Evolutionary conservation across 2,329 filamentous ascomycete species (phyloP).

Genomic region (Hymenoscyphus linearis): DNA sequence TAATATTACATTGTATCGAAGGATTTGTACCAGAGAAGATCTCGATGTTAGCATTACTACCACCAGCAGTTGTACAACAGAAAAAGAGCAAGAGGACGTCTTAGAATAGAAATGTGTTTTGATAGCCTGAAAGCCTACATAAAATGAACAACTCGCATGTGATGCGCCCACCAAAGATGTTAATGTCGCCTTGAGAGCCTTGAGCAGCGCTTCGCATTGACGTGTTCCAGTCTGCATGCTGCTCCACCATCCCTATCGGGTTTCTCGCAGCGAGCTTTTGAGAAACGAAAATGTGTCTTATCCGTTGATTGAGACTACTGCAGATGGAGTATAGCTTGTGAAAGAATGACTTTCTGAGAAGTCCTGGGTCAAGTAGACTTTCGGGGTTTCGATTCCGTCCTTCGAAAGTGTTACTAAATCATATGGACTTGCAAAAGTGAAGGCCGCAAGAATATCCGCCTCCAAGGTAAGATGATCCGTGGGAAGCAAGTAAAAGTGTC

Average conservation of each 20-base stretch:
- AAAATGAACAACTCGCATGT: slow-evolving; percentile 17
- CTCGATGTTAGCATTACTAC: too few relatives aligned
- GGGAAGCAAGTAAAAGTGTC: slow-evolving; percentile 42
- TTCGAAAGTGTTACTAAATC: slow-evolving; percentile 52
- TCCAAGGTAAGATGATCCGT: slow-evolving; percentile 57
- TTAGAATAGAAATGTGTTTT: too few relatives aligned
- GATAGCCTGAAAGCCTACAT: too few relatives aligned
- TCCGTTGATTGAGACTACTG: slow-evolving; percentile 50
- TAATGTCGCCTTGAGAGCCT: slow-evolving; percentile 32
- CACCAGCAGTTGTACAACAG: too few relatives aligned
- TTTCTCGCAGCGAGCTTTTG: slow-evolving; percentile 37
- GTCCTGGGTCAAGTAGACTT: slow-evolving; percentile 30
- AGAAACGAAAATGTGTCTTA: slow-evolving; percentile 43
- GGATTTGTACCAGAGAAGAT: neutral
- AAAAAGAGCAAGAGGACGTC: too few relatives aligned
- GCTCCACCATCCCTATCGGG: slow-evolving; percentile 31
- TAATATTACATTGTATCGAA: neutral
- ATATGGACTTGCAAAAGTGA: slow-evolving; percentile 43
- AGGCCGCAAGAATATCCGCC: slow-evolving; percentile 45
- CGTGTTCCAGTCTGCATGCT: slow-evolving; percentile 36
- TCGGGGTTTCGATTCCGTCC: slow-evolving; percentile 43
- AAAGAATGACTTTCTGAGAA: slow-evolving; percentile 23
- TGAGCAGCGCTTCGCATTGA: slow-evolving; percentile 20
- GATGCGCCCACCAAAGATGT: slow-evolving; percentile 29
- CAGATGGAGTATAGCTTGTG: slow-evolving; percentile 33